Evolutionary conservation across 2,329 filamentous ascomycete genomes (phyloP), one percentile per base, ranked within the genome.

Genomic region (Cladosporium sp.): DNA sequence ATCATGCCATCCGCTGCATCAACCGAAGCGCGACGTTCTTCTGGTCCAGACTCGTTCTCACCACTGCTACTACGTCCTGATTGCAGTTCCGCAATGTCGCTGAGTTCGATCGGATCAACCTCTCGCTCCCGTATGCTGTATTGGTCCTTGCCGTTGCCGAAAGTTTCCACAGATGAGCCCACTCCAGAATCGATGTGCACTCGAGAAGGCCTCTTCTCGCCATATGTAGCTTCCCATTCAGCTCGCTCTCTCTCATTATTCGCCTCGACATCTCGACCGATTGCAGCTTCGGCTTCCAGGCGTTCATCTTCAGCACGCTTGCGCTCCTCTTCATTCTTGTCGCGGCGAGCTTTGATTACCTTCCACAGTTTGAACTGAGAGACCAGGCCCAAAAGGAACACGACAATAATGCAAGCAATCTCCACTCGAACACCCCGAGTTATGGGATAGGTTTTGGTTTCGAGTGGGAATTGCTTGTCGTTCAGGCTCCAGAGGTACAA

Each of bases 331-430:
- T 77, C 77, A 60, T 74, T 77, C 62, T 75, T 77, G 37, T 73
- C 73, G 34, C 79, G 72, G 56, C 77, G 76, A 58, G 80, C 76
- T 60, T 79, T 84, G 59, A 96, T 83, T 7, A 96, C 78, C 61
- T 85, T 90, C 91, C 91, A 97, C 13, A 97, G 77, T 66, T 87
- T 90, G 64, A 94, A 78, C 71, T 97, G 93, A 0, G 90, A 95
- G 42, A 96, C 80, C 22, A 96, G 77, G 2, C 92, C 91, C 17
- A 89, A 77, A 9, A 91, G 71, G 58, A 83, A 87, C 19, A 96
- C 77, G 25, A 97, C 81, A 53, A 96, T 75, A 22, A 89, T 88
- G 1, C 84, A 83, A 0, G 90, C 91, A 28, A 91, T 83, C 70
- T 97, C 93, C 13, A 94, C 92, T 37, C 85, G 84, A 57, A 97